Conservation (phyloP, 805 yeast genomes). For the Metschnikowia picachoensis region DNA sequence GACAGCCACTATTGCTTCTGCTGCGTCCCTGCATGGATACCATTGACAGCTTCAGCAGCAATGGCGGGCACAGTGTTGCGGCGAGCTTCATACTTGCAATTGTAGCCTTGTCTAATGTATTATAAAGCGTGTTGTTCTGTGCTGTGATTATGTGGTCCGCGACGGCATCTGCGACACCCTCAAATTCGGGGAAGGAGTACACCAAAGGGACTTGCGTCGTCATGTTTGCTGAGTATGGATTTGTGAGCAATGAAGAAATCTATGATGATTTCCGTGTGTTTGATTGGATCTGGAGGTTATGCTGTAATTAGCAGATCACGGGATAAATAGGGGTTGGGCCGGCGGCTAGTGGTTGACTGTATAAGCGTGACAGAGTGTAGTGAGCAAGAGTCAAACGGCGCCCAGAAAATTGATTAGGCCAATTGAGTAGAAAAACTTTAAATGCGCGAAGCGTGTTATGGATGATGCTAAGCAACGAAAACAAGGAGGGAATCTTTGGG, state of each 20-base stretch:
- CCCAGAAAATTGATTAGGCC: no score
- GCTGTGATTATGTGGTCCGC: conserved; percentile 92
- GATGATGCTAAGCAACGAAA: no score
- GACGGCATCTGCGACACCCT: conserved; percentile 92
- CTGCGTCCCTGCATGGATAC: conserved; percentile 13
- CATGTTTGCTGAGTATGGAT: conserved; percentile 38
- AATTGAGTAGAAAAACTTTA: no score
- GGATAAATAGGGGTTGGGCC: no score
- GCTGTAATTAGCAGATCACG: neutral
- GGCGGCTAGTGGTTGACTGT: no score
- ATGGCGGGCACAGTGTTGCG: conserved; percentile 14
- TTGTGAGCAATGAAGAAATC: no score
- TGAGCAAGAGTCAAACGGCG: no score
- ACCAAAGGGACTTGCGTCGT: conserved; percentile 92
- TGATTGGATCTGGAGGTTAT: neutral
- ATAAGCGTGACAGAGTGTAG: no score
- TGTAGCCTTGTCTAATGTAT: conserved; percentile 34
- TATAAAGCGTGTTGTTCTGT: conserved; percentile 66
- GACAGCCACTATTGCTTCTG: conserved; percentile 16
- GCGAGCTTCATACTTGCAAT: conserved; percentile 32
- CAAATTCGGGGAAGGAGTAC: conserved; percentile 85
- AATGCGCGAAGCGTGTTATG: no score
- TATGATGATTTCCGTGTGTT: neutral
- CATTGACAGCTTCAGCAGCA: conserved; percentile 12
- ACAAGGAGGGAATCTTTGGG: no score